Evolutionary conservation across 768 basidiomycete genomes (phyloP).

Genomic region (Roridomyces roridus): DNA sequence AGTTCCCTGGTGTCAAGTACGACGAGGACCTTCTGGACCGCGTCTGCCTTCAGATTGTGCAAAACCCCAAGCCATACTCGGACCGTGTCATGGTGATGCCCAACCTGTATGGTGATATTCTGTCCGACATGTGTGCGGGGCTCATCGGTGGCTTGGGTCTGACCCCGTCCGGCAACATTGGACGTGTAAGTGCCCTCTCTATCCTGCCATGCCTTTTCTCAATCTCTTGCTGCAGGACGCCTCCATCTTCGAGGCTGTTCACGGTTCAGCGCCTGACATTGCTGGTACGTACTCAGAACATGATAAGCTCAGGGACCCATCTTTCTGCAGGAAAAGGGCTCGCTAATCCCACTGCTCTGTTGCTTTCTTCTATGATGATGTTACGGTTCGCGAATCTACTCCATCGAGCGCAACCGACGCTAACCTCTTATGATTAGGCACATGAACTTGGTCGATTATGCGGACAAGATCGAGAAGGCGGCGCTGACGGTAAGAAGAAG

Average conservation of each 20-base stretch:
- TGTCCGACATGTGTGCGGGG: conserved; percentile 98
- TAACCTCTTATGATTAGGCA: conserved; percentile 58
- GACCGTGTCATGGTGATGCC: conserved; percentile 99
- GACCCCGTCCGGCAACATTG: conserved; percentile 98
- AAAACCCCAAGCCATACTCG: conserved; percentile 91
- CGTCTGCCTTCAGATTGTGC: conserved; percentile 91
- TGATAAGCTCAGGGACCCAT: conserved; percentile 13
- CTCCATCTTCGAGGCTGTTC: conserved; percentile 99
- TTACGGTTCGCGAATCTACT: conserved; percentile 64
- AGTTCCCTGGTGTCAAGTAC: conserved; percentile 91
- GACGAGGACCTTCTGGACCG: conserved; percentile 98
- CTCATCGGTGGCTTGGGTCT: conserved; percentile 97
- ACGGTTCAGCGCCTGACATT: conserved; percentile 99
- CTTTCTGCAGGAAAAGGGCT: conserved; percentile 73
- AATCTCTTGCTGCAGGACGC: conserved; percentile 70
- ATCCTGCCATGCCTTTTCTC: conserved; percentile 18
- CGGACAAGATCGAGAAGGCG: conserved; percentile 91
- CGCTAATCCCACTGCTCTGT: conserved; percentile 99
- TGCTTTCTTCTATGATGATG: conserved; percentile 98
- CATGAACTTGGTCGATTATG: conserved; percentile 88
- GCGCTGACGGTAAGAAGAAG: conserved; percentile 75
- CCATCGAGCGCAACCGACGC: conserved; percentile 16
- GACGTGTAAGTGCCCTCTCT: conserved; percentile 62
- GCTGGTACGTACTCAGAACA: conserved; percentile 62
- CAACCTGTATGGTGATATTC: conserved; percentile 94